Conservation (phyloP, 805 yeast genomes). For the Starmerella sp. region DNA sequence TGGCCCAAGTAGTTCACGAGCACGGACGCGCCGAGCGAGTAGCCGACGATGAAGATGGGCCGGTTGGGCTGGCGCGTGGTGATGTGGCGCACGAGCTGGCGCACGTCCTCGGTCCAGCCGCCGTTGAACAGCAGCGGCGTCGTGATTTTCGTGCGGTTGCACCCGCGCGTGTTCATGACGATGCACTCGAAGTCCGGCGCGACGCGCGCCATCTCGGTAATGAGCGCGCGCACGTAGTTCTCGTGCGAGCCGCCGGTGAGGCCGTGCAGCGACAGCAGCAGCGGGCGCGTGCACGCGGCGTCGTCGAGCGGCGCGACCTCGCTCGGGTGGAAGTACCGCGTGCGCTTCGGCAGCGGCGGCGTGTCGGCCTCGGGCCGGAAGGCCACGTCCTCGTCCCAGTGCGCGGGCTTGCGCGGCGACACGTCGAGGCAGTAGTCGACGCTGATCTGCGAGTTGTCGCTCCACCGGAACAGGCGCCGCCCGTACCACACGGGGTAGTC, state of each 20-base stretch:
- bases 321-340: slow-evolving; percentile 39
- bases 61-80: slow-evolving; percentile 45
- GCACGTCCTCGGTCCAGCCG: slow-evolving; percentile 58
- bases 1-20: slow-evolving; percentile 64
- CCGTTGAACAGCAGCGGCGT: slow-evolving; percentile 63
- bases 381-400: slow-evolving; percentile 25
- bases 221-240: slow-evolving; percentile 54
- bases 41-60: slow-evolving; percentile 60
- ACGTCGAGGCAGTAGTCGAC: slow-evolving; percentile 53
- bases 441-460: slow-evolving; percentile 64
- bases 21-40: slow-evolving; percentile 68
- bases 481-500: slow-evolving; percentile 59
- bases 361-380: slow-evolving; percentile 27
- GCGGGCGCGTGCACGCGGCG: slow-evolving; percentile 37
- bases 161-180: slow-evolving; percentile 67
- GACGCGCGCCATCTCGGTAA: slow-evolving; percentile 27
- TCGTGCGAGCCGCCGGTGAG: slow-evolving; percentile 82
- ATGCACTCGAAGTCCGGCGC: slow-evolving; percentile 44
- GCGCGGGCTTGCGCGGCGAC: slow-evolving; percentile 30
- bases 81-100: slow-evolving; percentile 43
- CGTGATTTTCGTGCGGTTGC: slow-evolving; percentile 57
- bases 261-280: slow-evolving; percentile 61
- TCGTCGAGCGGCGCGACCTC: slow-evolving; percentile 35
- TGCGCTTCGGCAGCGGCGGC: slow-evolving; percentile 38
- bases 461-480: slow-evolving; percentile 51